Base-by-base conservation (phyloP, 1,139 yeast species). In the Diutina ranongensis region DNA sequence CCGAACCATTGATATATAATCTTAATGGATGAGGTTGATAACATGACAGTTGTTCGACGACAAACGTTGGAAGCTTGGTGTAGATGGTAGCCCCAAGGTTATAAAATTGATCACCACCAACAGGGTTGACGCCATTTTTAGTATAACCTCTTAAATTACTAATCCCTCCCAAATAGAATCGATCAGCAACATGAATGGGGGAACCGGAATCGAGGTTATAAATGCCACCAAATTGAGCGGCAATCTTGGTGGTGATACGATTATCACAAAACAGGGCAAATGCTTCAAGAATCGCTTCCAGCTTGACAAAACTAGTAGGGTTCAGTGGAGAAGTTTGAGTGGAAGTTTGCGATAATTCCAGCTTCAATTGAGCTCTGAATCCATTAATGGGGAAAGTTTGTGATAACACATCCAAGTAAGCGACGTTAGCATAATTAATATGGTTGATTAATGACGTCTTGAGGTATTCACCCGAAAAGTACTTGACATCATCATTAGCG, bases 121-220 rank as follows among this genome's bases (percentile, higher is more conserved):
- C 50, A 20, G 59, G 52, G 45, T 65, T 64, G 42, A 71, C 55
- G 2, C 69, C 54, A 52, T 71, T 71, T 48, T 62, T 63, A 10
- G 61, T 51, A 49, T 68, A 71, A 1, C 76, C 76, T 46, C 57
- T 57, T 51, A 72, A 65, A 1, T 67, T 58, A 40, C 61, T 54
- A 46, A 54, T 55, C 0, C 76, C 77, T 10, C 77, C 76, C 47
- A 74, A 61, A 53, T 73, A 75, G 52, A 74, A 76, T 49, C 69
- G 65, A 53, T 76, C 82, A 12, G 68, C 57, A 5, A 60, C 54
- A 49, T 72, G 77, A 20, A 75, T 63, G 13, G 67, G 63, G 3
- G 42, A n/a, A 54, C 47, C 28, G 51, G 51, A 18, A 40, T 45
- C 5, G 52, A 48, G n/a, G 51, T 46, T 12, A 59, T 58, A n/a